These are phyloP conservation scores for Tillandsia fasciculata DNA, from an alignment of 176 grass and related monocot genomes.

Conservation along the genomic window DNA sequence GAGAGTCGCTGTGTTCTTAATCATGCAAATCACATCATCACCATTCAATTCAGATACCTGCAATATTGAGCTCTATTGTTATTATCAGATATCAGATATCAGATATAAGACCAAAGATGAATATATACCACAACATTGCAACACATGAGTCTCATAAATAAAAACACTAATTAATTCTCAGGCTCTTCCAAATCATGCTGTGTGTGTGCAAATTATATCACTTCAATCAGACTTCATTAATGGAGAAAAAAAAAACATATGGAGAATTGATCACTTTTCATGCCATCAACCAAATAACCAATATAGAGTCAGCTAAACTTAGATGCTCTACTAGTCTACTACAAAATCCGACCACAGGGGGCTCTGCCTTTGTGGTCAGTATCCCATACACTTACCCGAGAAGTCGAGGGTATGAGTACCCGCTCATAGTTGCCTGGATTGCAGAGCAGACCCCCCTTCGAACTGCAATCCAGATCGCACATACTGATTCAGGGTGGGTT, in stretches of 20 bases:
- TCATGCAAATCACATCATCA: conserved; percentile 77
- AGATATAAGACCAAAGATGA: conserved; percentile 3
- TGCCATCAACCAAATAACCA: neutral
- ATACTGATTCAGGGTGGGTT: too few species aligned
- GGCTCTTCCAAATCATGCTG: neutral
- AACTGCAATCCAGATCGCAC: too few species aligned
- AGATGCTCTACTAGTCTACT: neutral
- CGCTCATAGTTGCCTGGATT: too few species aligned
- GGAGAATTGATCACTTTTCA: neutral
- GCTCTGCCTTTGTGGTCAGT: too few species aligned
- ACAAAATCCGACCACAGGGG: too few species aligned
- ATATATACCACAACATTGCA: neutral
- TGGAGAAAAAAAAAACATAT: neutral
- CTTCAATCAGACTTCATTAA: neutral
- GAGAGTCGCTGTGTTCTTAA: conserved; percentile 90
- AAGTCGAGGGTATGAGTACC: too few species aligned
- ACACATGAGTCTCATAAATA: neutral
- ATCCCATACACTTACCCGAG: too few species aligned
- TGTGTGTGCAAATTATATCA: neutral
- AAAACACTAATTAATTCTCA: neutral
- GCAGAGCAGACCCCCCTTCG: too few species aligned
- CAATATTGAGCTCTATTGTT: neutral
- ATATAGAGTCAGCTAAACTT: neutral
- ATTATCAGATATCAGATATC: conserved; percentile 4
- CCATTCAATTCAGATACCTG: conserved; percentile 92